phyloP scores from a whole-genome alignment of 2,329 filamentous ascomycete genomes.

The Lomentospora prolificans region DNA sequence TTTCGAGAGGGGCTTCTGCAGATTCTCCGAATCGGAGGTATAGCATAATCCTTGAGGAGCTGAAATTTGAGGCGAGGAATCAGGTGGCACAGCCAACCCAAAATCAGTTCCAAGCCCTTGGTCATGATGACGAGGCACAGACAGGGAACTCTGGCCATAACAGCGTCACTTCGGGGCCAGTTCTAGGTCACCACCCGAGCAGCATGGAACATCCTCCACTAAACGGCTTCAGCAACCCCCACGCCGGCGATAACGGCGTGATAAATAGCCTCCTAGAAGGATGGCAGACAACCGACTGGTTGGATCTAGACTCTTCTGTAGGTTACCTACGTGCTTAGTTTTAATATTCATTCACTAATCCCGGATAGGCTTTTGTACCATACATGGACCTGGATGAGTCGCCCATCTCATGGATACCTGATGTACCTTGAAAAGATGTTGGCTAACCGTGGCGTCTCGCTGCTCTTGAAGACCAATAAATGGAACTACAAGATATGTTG shows the following conservation, averaged over 20 bases:
- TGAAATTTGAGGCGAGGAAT: conserved; percentile 28
- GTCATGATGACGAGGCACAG: not conserved
- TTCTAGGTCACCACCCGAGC: not conserved
- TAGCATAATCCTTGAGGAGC: conserved; percentile 40
- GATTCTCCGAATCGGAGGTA: conserved; percentile 38
- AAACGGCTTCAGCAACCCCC: not conserved
- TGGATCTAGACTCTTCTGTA: conserved; percentile 20
- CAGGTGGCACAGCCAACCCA: not conserved
- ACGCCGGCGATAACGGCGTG: not conserved
- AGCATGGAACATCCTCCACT: not conserved
- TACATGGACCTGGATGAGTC: no score
- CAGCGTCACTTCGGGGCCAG: not conserved
- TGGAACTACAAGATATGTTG: no score
- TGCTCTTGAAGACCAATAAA: no score
- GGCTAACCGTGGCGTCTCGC: no score
- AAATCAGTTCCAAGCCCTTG: not conserved
- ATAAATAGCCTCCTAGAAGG: conserved; percentile 12
- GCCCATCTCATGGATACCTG: no score
- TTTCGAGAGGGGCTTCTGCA: conserved; percentile 25
- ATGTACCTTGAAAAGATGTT: no score
- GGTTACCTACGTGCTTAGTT: no score
- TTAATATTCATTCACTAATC: no score
- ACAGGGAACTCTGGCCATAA: not conserved
- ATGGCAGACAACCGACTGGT: conserved; percentile 22
- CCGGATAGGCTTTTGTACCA: no score